phyloP scores from a whole-genome alignment of 495 filamentous ascomycete species.

The Massariosphaeria phaeospora region DNA sequence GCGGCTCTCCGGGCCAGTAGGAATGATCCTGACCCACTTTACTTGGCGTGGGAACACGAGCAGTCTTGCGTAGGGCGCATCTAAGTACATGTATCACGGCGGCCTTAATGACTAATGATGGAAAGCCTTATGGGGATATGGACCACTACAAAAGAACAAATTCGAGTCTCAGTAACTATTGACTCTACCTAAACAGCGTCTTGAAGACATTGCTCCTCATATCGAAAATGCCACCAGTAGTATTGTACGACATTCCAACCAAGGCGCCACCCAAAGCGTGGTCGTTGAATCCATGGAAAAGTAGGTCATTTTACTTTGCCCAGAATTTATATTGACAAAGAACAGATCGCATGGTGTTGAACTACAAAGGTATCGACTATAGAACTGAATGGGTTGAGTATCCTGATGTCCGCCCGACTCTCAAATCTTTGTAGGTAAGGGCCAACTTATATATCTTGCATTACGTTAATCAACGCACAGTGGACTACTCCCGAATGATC shows the following conservation, averaged over 20 bases:
- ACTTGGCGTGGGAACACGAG: no score
- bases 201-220: no score
- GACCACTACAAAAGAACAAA: no score
- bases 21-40: no score
- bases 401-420: slow-evolving; percentile 50
- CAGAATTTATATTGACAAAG: neutral
- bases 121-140: no score
- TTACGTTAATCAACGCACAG: slow-evolving; percentile 1
- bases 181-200: neutral
- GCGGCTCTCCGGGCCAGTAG: no score
- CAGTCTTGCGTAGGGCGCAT: no score
- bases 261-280: slow-evolving; percentile 44
- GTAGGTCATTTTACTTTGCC: neutral
- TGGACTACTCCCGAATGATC: slow-evolving; percentile 42
- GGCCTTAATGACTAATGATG: no score
- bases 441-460: neutral
- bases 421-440: slow-evolving; percentile 44
- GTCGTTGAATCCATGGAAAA: slow-evolving; percentile 60
- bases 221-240: slow-evolving; percentile 25
- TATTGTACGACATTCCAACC: slow-evolving; percentile 55
- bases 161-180: neutral
- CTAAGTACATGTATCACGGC: no score
- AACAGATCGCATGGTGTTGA: slow-evolving; percentile 53
- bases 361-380: slow-evolving; percentile 60
- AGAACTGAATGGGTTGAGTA: slow-evolving; percentile 63